Base-by-base conservation (phyloP, 768 basidiomycete species). In the Aureoboletus auriporus region DNA sequence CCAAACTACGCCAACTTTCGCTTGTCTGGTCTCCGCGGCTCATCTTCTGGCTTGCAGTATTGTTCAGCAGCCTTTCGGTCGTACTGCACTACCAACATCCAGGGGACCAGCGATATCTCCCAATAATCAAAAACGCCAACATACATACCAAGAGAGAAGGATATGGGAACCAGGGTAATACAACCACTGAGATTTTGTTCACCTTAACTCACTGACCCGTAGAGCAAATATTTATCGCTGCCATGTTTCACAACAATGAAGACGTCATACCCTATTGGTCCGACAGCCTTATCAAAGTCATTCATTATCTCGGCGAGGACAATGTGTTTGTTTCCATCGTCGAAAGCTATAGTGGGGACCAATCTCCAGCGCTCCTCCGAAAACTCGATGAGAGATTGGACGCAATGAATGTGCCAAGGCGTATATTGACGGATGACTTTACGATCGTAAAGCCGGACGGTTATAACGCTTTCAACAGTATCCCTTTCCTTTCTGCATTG, bases 201-300 rank as follows among this genome's bases (percentile, higher is more conserved):
- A 2, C 6, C 16, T 12, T 16, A 14, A 17, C 40, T 43, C 2
- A 61, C 9, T 1, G 11, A 2, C 11, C 1, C 20, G 20, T 30
- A 73, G 20, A 23, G 20, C 2, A 23, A 23, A 23, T 23, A 23
- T 23, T 23, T 23, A 23, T 23, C 20, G 20, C 20, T 23, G 20
- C 20, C 20, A 23, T 23, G 20, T 23, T 23, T 23, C 20, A 23
- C 20, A 23, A 23, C 20, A 23, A 23, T 36, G 58, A 67, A 44
- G 44, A 41, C 0, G 63, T 75, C 2, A 55, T 75, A 20, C 69
- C 71, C 0, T 69, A 70, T 44, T 76, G 73, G 73, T 64, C 63
- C 4, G 46, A 57, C 7, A 58, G 70, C 29, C 55, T 74, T 30
- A 46, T 69, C 39, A 61, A 64, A 49, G 55, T 60, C 20, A 23